phyloP scores from a whole-genome alignment of 306 rosid species.

The Trifolium fragiferum region DNA sequence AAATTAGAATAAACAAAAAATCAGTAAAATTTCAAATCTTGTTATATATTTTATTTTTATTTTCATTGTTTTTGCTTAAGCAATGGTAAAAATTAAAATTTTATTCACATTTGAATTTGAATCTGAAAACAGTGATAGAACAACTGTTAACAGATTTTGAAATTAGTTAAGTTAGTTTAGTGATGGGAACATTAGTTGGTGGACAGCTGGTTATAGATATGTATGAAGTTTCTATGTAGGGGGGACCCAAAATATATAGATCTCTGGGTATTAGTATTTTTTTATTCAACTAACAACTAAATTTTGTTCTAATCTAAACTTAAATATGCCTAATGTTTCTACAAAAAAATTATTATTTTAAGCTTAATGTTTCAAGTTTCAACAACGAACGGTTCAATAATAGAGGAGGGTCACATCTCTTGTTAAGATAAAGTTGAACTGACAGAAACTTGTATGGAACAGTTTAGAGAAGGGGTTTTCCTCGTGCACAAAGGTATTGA shows the following conservation, averaged over 20 bases:
- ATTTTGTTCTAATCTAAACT: not conserved
- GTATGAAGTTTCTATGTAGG: constrained; percentile 27
- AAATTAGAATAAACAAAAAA: not conserved
- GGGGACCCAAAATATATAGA: constrained; percentile 22
- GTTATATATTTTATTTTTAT: not conserved
- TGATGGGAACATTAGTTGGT: constrained; percentile 29
- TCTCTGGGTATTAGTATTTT: not conserved
- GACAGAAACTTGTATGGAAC: not conserved
- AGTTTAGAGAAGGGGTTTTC: not conserved
- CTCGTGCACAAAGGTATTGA: not conserved
- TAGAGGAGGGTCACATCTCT: not conserved
- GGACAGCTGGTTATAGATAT: constrained; percentile 5
- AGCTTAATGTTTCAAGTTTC: not conserved
- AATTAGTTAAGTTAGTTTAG: constrained; percentile 37
- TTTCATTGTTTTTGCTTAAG: not conserved
- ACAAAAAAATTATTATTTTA: not conserved
- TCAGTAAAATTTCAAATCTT: constrained; percentile 14
- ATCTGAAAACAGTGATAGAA: not conserved
- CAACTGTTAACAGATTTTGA: constrained; percentile 1
- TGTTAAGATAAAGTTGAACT: constrained; percentile 4
- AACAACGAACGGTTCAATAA: not conserved
- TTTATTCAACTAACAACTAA: not conserved
- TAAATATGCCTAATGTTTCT: not conserved
- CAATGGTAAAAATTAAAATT: not conserved
- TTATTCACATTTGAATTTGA: not conserved